Evolutionary conservation across 2,329 filamentous ascomycete genomes (phyloP), one percentile per base, ranked within the genome.

Genomic region (Monilinia polystroma): DNA sequence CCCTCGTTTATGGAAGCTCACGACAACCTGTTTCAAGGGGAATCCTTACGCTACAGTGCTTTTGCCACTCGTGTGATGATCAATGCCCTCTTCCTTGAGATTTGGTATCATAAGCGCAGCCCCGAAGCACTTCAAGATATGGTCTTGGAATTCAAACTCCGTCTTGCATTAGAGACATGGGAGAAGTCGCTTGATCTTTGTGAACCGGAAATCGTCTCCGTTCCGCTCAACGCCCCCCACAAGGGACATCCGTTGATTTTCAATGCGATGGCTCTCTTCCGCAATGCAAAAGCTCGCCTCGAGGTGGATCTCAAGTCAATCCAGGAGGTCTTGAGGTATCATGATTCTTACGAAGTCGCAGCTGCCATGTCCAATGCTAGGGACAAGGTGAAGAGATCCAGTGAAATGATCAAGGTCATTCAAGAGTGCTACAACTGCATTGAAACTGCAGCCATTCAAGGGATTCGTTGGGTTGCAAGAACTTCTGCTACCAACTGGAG

Each of bases 401-500:
- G 90, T 75, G 94, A 98, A 79, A 98, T 98, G 94, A 91, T 97
- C 83, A 96, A 97, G 81, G 93, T 98, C 74, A 96, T 99, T 69
- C 90, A 98, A 76, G 92, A 96, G 79, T 98, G 95, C 81, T 98
- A 95, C 79, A 92, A 96, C 79, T 98, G 93, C 81, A 93, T 99
- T 75, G 94, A 98, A 79, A 97, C 95, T 59, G 94, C 94, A 66
- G 94, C 96, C 56, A 82, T 93, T 70, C 93, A 97, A 79, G 95
- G 94, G 71, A 93, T 98, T 72, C 92, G 94, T 74, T 98, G 95
- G 94, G 93, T 98, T 70, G 94, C 94, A n/a, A 90, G 93, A 73
- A 97, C 94, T 29, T 97, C 93, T 57, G 93, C 95, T 29, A 97
- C 95, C 57, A 98, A 98, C 80, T 99, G 95, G 95, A 98, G 94